phyloP scores from a whole-genome alignment of 306 rosid species.

The Mimosa pudica region DNA sequence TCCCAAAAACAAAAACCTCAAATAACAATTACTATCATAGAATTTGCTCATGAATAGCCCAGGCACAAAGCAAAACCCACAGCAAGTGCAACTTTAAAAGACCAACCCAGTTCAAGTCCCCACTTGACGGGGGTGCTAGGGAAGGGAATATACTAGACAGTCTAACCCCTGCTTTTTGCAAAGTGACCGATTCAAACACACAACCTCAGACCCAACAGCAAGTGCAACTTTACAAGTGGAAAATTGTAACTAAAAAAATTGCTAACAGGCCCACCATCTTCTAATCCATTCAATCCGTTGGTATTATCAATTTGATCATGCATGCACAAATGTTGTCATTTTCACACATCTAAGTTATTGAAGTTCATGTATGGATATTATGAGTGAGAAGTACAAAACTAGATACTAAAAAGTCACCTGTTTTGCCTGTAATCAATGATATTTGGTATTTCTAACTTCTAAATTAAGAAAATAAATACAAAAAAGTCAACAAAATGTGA shows the following conservation, averaged over 20 bases:
- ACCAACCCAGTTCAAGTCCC: too few species aligned
- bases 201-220: not conserved
- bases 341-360: not conserved
- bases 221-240: not conserved
- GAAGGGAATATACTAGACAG: too few species aligned
- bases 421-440: not conserved
- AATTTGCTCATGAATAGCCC: not conserved
- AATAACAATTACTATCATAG: not conserved
- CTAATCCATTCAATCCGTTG: not conserved
- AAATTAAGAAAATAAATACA: not conserved
- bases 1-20: not conserved
- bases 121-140: too few species aligned
- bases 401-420: not conserved
- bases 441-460: not conserved
- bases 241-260: not conserved
- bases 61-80: not conserved
- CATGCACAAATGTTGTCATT: not conserved
- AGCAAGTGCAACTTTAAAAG: not conserved
- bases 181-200: too few species aligned
- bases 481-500: not conserved
- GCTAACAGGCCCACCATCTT: not conserved
- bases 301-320: not conserved
- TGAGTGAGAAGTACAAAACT: not conserved
- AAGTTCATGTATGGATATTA: not conserved
- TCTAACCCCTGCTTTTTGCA: too few species aligned